Evolutionary conservation across 306 rosid genomes (phyloP).

Genomic region (Vicia faba): DNA sequence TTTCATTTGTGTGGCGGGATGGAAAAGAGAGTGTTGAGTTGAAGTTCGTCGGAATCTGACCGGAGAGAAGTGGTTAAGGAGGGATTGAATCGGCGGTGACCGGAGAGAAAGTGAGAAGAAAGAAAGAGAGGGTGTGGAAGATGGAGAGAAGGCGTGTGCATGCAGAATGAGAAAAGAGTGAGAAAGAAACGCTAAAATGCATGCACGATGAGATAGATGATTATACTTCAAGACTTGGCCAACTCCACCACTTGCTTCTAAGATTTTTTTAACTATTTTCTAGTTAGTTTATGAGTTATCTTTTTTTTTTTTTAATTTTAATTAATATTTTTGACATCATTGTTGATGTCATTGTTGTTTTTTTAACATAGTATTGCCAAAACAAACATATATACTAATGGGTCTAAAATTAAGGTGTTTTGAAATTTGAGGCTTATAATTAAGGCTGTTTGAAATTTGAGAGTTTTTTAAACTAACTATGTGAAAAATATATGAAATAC

Average conservation of each 20-base stretch:
- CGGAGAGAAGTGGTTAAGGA: slow-evolving; percentile 7
- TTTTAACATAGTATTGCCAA: too few relatives aligned
- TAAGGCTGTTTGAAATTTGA: too few relatives aligned
- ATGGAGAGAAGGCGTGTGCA: slow-evolving; percentile 80
- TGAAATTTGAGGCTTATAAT: too few relatives aligned
- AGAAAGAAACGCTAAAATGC: slow-evolving; percentile 64
- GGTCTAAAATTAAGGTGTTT: too few relatives aligned
- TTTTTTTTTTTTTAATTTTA: too few relatives aligned
- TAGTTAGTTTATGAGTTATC: too few relatives aligned
- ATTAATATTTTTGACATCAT: too few relatives aligned
- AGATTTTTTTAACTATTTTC: not conserved
- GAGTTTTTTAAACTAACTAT: too few relatives aligned
- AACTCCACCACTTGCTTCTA: slow-evolving; percentile 57
- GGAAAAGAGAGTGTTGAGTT: slow-evolving; percentile 12
- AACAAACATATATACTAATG: too few relatives aligned
- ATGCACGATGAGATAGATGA: slow-evolving; percentile 83
- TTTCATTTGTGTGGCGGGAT: slow-evolving; percentile 14
- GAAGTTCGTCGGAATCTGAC: slow-evolving; percentile 2
- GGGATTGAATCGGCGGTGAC: slow-evolving; percentile 40
- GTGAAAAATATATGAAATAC: too few relatives aligned
- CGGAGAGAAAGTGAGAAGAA: slow-evolving; percentile 35
- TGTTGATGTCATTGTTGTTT: too few relatives aligned
- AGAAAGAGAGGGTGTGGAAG: slow-evolving; percentile 20
- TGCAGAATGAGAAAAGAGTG: slow-evolving; percentile 58
- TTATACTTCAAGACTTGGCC: slow-evolving; percentile 95